These are phyloP conservation scores for Aspergillus avenaceus DNA, from an alignment of 495 filamentous ascomycete species.

Conservation along the genomic window DNA sequence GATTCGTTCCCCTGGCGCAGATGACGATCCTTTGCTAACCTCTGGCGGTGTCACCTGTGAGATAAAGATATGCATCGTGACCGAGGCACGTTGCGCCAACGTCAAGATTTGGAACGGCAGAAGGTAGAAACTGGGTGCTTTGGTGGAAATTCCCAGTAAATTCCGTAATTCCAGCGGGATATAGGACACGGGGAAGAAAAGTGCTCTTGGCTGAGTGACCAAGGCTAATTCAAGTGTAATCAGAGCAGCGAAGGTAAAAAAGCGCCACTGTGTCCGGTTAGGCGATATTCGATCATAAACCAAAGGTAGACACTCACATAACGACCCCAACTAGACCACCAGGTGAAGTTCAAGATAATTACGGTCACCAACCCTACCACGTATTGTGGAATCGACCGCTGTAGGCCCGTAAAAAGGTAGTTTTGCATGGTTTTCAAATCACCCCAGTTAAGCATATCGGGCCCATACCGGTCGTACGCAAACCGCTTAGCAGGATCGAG, in stretches of 20 bases:
- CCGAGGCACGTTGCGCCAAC: conserved; percentile 68
- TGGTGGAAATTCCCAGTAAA: conserved; percentile 61
- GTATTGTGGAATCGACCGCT: conserved; percentile 62
- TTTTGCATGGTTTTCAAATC: conserved; percentile 69
- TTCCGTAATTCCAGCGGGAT: conserved; percentile 38
- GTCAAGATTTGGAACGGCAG: conserved; percentile 84
- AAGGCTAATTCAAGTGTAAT: conserved; percentile 69
- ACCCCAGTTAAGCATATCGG: conserved; percentile 64
- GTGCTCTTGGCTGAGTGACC: conserved; percentile 57
- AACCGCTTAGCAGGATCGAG: conserved; percentile 74
- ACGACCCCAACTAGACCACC: conserved; percentile 78
- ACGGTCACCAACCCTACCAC: conserved; percentile 55
- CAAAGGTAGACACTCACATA: conserved; percentile 40
- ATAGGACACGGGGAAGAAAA: conserved; percentile 32
- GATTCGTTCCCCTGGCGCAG: conserved; percentile 18
- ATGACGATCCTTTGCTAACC: conserved; percentile 27
- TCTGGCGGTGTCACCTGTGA: conserved; percentile 60
- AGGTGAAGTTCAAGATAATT: conserved; percentile 65
- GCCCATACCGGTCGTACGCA: conserved; percentile 91
- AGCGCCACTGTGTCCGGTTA: conserved; percentile 66
- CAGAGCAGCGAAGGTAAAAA: conserved; percentile 65
- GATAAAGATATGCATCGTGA: conserved; percentile 87
- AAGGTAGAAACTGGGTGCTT: conserved; percentile 51
- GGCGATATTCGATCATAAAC: background rate
- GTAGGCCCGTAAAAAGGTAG: conserved; percentile 62